Conservation (phyloP, 495 filamentous ascomycete species). For the Cercophora scortea region DNA sequence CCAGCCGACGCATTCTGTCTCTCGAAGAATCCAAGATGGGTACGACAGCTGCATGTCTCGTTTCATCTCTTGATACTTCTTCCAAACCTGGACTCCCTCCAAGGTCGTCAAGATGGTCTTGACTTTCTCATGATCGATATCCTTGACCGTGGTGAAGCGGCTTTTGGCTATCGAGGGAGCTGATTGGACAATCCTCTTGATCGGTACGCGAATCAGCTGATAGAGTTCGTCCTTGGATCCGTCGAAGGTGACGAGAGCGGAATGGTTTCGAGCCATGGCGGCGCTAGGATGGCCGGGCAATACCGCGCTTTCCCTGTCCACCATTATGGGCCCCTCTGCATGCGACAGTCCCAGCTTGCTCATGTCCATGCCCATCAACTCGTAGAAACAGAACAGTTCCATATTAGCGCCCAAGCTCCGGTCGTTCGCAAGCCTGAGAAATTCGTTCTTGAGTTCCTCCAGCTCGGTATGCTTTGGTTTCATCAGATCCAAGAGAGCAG, state of each 20-base stretch:
- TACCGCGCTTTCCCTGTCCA: not conserved
- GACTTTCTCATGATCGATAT: not conserved
- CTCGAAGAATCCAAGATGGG: not conserved
- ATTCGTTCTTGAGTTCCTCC: slow-evolving; percentile 15
- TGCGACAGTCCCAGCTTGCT: not conserved
- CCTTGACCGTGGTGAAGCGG: not conserved
- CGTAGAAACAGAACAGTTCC: not conserved
- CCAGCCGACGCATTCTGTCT: not conserved
- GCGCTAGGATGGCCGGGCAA: not conserved
- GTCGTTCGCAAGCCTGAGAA: not conserved
- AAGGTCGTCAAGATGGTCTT: not conserved
- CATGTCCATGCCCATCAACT: not conserved
- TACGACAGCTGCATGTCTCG: not conserved
- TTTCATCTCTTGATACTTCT: not conserved
- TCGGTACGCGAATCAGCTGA: not conserved
- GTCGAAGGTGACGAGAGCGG: not conserved
- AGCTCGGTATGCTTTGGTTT: slow-evolving; percentile 23
- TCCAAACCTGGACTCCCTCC: not conserved
- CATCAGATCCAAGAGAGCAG: slow-evolving; percentile 26
- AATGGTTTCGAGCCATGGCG: not conserved
- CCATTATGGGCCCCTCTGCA: not conserved
- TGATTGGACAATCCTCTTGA: not conserved
- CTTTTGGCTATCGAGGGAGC: not conserved
- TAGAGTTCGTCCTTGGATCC: not conserved
- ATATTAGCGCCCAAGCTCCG: not conserved